phyloP scores from a whole-genome alignment of 2,329 filamentous ascomycete genomes.

The Dactylellina leptospora region DNA sequence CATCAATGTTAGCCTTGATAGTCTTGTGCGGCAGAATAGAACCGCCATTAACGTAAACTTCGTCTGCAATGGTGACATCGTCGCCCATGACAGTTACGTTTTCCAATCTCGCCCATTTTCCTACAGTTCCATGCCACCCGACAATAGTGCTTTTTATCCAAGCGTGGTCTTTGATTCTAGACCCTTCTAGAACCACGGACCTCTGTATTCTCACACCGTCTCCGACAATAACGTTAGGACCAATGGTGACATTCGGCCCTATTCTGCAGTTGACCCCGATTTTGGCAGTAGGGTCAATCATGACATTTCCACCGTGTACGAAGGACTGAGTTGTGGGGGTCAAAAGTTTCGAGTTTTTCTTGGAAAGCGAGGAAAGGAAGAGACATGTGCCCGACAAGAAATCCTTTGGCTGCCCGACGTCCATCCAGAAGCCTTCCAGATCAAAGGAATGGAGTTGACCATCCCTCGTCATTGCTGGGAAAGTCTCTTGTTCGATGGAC shows the following conservation, averaged over 20 bases:
- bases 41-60: slow-evolving; percentile 98
- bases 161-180: slow-evolving; percentile 97
- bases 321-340: slow-evolving; percentile 77
- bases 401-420: slow-evolving; percentile 97
- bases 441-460: slow-evolving; percentile 95
- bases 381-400: slow-evolving; percentile 96
- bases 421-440: slow-evolving; percentile 99
- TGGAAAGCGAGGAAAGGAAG: slow-evolving; percentile 90
- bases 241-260: slow-evolving; percentile 95
- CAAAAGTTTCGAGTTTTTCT: slow-evolving; percentile 87
- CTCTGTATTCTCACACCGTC: slow-evolving; percentile 94
- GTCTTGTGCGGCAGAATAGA: slow-evolving; percentile 97
- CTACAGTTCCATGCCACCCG: slow-evolving; percentile 96
- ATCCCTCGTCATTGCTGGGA: slow-evolving; percentile 90
- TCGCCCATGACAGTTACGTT: slow-evolving; percentile 98
- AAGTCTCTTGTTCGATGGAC: slow-evolving; percentile 98
- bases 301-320: slow-evolving; percentile 91
- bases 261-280: slow-evolving; percentile 99
- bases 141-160: slow-evolving; percentile 99
- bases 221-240: slow-evolving; percentile 88
- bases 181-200: slow-evolving; percentile 85
- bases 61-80: slow-evolving; percentile 95
- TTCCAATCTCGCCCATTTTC: slow-evolving; percentile 94
- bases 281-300: slow-evolving; percentile 92
- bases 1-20: slow-evolving; percentile 97